Evolutionary conservation across 2,329 filamentous ascomycete species (phyloP), one percentile per base, ranked within the genome.

Genomic region (Purpureocillium takamizusanense): DNA sequence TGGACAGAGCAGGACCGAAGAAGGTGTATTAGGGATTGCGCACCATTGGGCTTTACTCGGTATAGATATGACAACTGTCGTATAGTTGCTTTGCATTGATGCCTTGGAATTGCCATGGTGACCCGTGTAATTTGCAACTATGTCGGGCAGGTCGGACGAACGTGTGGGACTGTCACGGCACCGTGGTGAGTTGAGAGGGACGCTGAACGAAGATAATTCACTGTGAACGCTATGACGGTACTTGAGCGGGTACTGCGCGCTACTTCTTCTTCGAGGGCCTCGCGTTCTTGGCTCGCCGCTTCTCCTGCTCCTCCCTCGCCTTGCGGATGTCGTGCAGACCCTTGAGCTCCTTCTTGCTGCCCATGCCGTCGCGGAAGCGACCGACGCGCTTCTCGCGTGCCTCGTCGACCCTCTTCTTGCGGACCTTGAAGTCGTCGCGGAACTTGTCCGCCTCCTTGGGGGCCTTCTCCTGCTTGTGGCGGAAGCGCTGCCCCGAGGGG

Each of bases 391-490:
- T 88, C 69, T 95, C 86, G 63, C 83, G 84, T 33, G 90, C 89
- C 56, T 88, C 88, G 13, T 80, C 78, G 14, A 92, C 82, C 55
- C 86, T 81, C 80, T 89, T 89, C 80, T 92, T 95, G 66, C 85
- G 81, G 57, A 81, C 79, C 47, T 94, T 72, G 63, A 86, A 98
- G 63, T 98, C 90, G 59, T 90, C 88, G 44, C 92, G 76, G 62
- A 76, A 90, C 65, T 85, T 90, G 69, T 98, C 92, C 7, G 92
- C 88, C 51, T 86, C 79, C 72, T 95, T 97, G 46, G 94, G 92
- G 40, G 88, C 88, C 65, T 76, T 81, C 57, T 92, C 82, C 61
- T 81, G 77, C 63, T 83, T 90, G 67, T 98, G 92, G 68, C 83
- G 86, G 69, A 83, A 95, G 45, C 81, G 72, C 13, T 49, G 48